Evolutionary conservation across 2,329 filamentous ascomycete genomes (phyloP), one percentile per base, ranked within the genome.

Genomic region (Fusarium verticillioides): DNA sequence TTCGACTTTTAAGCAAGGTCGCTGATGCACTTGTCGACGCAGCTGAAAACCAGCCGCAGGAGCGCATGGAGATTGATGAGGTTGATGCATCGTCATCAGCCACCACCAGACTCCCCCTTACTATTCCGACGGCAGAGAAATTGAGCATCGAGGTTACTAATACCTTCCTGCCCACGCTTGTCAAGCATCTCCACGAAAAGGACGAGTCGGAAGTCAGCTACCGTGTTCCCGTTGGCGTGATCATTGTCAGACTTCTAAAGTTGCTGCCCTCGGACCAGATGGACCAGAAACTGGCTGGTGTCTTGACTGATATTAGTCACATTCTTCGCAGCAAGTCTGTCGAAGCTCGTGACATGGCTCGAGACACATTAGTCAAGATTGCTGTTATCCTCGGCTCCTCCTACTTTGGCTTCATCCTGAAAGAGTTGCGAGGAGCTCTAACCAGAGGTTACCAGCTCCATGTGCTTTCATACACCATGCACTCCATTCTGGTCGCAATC

Each of bases 151-250:
- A 97, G 75, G 85, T 98, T 59, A 88, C 89, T 44, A 89, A 90
- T 26, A 91, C 91, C 70, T 93, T 97, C 76, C 84, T 97, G 42
- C 94, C 96, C 1, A 89, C 93, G 23, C 84, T 99, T 37, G 88
- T 92, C n/a, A 89, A 91, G 50, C 96, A 97, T 79, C 88, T 98
- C 34, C 95, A 98, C 77, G 92, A 97, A 77, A 98, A 98, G 81
- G 94, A 98, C 72, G 96, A 99, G 80, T 92, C 94, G 2, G 95
- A 95, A 56, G 96, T 99, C 81, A 97, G 95, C 83, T 90, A 96
- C 59, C 94, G 96, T 81, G 92, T 98, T 39, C 95, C 96, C 2
- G 93, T 97, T 9, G 95, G 95, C 32, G 90, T 98, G 40, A 94
- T 96, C 34, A 90, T 96, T 47, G 93, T 97, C 69, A 97, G 97